A percentile compares a stretch with the other conserved stretches of the same genome.
Evolutionary conservation across 1,284 basidiomycete genomes (phyloP).

Genomic region (Porodaedalea pini): DNA sequence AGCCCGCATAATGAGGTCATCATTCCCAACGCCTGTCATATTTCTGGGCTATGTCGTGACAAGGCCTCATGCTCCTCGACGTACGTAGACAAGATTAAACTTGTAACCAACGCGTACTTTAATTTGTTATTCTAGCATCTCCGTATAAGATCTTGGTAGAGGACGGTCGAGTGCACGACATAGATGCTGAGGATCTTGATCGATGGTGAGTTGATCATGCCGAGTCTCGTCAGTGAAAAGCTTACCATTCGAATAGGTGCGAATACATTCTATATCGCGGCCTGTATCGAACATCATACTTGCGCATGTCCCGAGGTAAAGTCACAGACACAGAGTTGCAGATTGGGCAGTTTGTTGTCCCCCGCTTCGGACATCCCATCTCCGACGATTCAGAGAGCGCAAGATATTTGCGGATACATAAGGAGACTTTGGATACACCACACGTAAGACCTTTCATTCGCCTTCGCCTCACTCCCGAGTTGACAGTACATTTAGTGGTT

Average conservation of each 20-base stretch:
- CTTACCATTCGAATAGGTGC: slow-evolving; percentile 52
- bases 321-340: slow-evolving; percentile 77
- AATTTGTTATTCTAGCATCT: slow-evolving; percentile 45
- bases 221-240: not conserved
- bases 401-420: slow-evolving; percentile 63
- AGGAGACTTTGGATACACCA: slow-evolving; percentile 59
- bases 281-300: slow-evolving; percentile 76
- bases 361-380: slow-evolving; percentile 50
- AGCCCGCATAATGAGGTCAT: slow-evolving; percentile 72
- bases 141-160: slow-evolving; percentile 82
- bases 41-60: slow-evolving; percentile 90
- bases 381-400: slow-evolving; percentile 59
- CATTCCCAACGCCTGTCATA: slow-evolving; percentile 75
- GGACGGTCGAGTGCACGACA: slow-evolving; percentile 72
- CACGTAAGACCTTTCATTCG: slow-evolving; percentile 44
- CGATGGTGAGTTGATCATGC: slow-evolving; percentile 53
- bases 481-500: slow-evolving; percentile 56
- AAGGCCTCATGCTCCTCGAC: slow-evolving; percentile 65
- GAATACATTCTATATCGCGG: slow-evolving; percentile 87
- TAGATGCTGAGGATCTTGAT: slow-evolving; percentile 67
- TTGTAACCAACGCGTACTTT: not conserved
- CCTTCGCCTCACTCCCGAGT: slow-evolving; percentile 2
- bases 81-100: slow-evolving; percentile 37
- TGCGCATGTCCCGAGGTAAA: slow-evolving; percentile 64
- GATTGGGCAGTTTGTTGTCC: slow-evolving; percentile 78